Evolutionary conservation across 805 yeast species (phyloP), one percentile per base, ranked within the genome.

Genomic region (Lipomyces sp.): DNA sequence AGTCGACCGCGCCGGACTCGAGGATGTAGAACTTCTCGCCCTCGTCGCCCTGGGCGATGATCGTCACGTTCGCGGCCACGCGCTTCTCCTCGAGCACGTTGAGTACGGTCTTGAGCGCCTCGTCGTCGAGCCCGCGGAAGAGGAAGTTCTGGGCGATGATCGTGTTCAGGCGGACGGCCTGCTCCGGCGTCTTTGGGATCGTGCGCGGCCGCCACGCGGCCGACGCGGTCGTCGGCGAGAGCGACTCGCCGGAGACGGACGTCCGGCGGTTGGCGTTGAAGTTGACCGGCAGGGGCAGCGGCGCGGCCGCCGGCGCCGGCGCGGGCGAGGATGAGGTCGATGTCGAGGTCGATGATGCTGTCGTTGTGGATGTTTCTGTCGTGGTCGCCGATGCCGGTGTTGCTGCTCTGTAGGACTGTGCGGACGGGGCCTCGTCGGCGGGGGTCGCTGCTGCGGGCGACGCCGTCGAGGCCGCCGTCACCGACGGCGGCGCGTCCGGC

Each of bases 11-110:
- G 49, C 98, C 98, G 5, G 73, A 68, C 69, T 90, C 97, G 49
- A 90, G 79, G 37, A 90, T 81, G 68, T 89, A 90, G 66, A 91
- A 87, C 68, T 73, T 90, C 70, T 91, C 96, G 59, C 97, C 97
- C 64, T 86, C 95, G 63, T 86, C 96, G 45, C 97, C 97, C 70
- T 91, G 96, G 58, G 71, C 78, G 64, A 90, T 89, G 54, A 91
- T 82, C 4, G 80, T 70, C 29, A 62, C 65, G 18, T 40, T 48
- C 13, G 55, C 58, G 14, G 57, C 49, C 36, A 81, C 79, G 45
- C 72, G 69, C 61, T 85, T 84, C 65, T 85, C 93, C 60, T 83
- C 81, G 58, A 93, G 75, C n/a, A 97, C 95, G 61, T 80, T 78
- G 41, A 93, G 79, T 18, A 93, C 90, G 5, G 91, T 80, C 53